phyloP scores from a whole-genome alignment of 345 rosid genomes.

The Melaleuca alternifolia region DNA sequence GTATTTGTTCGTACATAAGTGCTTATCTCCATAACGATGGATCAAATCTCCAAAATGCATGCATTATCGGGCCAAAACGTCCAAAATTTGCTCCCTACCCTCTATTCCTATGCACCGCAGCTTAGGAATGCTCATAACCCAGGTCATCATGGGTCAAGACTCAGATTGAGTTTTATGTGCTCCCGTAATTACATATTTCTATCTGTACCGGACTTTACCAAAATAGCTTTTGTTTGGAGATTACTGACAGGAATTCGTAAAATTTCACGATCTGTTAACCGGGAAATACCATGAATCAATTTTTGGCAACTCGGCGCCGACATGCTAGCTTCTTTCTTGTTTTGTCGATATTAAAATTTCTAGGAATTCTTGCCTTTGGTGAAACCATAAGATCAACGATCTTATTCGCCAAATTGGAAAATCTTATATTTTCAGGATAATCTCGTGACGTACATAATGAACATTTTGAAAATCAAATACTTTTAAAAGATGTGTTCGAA shows the following conservation, averaged over 20 bases:
- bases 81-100: not conserved
- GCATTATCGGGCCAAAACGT: not conserved
- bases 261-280: not conserved
- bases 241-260: not conserved
- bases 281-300: not conserved
- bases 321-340: not conserved
- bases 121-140: not conserved
- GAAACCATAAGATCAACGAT: not conserved
- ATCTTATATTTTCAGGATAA: not conserved
- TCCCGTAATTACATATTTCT: not conserved
- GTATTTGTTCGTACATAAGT: not conserved
- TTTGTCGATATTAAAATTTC: not conserved
- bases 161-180: not conserved
- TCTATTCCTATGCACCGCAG: not conserved
- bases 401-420: not conserved
- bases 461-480: not conserved
- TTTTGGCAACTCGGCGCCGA: not conserved
- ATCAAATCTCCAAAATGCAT: not conserved
- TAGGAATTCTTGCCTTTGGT: not conserved
- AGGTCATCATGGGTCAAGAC: not conserved
- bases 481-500: not conserved
- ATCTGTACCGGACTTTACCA: not conserved
- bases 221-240: not conserved
- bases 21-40: not conserved
- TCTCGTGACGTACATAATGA: not conserved